Conservation (phyloP, 1,284 basidiomycete genomes). For the Athelia sp. region DNA sequence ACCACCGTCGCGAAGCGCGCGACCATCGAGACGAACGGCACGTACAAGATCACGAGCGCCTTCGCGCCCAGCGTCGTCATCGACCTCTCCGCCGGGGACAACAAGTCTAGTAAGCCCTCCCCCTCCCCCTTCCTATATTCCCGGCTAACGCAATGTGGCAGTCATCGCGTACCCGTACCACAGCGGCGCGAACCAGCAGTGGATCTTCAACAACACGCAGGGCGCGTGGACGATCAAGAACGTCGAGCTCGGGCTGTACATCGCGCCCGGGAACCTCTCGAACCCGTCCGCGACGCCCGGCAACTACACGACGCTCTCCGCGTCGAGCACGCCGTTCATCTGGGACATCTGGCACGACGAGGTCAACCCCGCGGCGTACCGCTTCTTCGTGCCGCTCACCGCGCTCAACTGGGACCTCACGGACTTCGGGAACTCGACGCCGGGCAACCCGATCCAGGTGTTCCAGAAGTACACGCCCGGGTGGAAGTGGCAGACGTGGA, state of each 20-base stretch:
- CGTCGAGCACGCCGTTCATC: constrained; percentile 3
- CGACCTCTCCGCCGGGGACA: constrained; percentile 11
- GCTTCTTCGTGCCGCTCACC: constrained; percentile 3
- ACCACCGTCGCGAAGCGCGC: not conserved
- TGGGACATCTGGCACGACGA: constrained; percentile 15
- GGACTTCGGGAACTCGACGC: not conserved
- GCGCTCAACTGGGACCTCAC: not conserved
- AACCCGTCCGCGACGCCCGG: not conserved
- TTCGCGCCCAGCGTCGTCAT: constrained; percentile 8
- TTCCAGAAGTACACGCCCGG: no score
- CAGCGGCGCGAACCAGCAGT: constrained; percentile 8
- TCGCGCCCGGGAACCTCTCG: constrained; percentile 9
- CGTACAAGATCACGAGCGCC: constrained; percentile 12
- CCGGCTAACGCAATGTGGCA: not conserved
- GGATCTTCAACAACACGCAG: constrained; percentile 9
- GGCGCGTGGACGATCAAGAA: constrained; percentile 9
- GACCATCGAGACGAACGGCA: not conserved
- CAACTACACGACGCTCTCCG: constrained; percentile 7
- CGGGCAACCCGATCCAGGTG: not conserved
- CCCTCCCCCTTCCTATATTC: not conserved
- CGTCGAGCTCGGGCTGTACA: constrained; percentile 4
- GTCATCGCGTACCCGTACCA: constrained; percentile 9
- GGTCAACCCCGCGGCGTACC: constrained; percentile 8
- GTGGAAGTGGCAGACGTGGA: no score
- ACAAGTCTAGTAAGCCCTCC: constrained; percentile 6